These are phyloP conservation scores for Coemansia sp. DNA, from an alignment of 192 early-diverging fungal genomes.

Conservation along the genomic window DNA sequence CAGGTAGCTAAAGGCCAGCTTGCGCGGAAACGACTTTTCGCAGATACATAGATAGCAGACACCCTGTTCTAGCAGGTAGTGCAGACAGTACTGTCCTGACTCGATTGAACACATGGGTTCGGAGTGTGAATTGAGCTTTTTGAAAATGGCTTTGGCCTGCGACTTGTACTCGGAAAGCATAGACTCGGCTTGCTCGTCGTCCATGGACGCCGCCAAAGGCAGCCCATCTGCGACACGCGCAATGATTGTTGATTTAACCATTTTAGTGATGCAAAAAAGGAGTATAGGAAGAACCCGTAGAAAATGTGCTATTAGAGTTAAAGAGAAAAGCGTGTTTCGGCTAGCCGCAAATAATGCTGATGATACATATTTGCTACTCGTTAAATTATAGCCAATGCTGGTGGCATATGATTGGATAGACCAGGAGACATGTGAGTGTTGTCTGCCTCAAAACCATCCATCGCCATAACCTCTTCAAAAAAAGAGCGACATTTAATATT, in stretches of 20 bases:
- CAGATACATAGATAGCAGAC: slow-evolving; percentile 95
- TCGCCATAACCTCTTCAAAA: too few relatives aligned
- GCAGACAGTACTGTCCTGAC: slow-evolving; percentile 82
- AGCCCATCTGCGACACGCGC: slow-evolving; percentile 90
- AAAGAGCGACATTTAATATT: too few relatives aligned
- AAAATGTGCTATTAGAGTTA: too few relatives aligned
- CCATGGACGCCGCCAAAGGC: slow-evolving; percentile 92
- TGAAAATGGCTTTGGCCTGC: slow-evolving; percentile 92
- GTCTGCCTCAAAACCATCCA: too few relatives aligned
- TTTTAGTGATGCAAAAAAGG: slow-evolving; percentile 21
- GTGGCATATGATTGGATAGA: not conserved
- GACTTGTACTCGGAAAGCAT: slow-evolving; percentile 91
- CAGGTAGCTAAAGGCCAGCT: slow-evolving; percentile 92
- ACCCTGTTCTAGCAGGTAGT: slow-evolving; percentile 92
- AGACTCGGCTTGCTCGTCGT: slow-evolving; percentile 78
- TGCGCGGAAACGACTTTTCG: slow-evolving; percentile 86
- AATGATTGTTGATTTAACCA: slow-evolving; percentile 95
- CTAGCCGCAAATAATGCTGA: too few relatives aligned
- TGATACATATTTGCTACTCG: too few relatives aligned
- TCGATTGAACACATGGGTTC: slow-evolving; percentile 94
- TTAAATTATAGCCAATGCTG: not conserved
- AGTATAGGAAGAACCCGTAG: too few relatives aligned
- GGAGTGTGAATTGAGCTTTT: slow-evolving; percentile 78
- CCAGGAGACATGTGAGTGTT: too few relatives aligned
- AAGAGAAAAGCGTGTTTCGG: too few relatives aligned